Evolutionary conservation across 1,139 yeast species (phyloP), one percentile per base, ranked within the genome.

Genomic region (Petasospora rhodanensis): DNA sequence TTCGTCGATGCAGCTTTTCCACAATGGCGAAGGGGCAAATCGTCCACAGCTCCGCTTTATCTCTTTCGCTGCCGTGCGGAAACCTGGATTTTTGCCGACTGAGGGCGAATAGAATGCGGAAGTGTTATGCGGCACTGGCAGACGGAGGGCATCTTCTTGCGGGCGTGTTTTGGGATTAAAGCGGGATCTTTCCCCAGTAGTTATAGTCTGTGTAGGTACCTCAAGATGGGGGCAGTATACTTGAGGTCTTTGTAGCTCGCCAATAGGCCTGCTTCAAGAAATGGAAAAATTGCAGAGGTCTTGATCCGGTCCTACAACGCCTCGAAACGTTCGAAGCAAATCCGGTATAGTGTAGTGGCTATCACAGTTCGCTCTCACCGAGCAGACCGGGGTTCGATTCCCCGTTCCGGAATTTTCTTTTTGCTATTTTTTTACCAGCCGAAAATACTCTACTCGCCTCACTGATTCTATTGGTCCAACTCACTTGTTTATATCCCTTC

Each of bases 331-430:
- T n/a, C 5, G 11, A 12, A 14, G 3, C 16, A 22, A 32, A 23
- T 34, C 37, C 37, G 37, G 37, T 24, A 34, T 34, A 21, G 37
- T 34, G 37, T 34, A 34, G 34, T 34, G 38, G 38, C 38, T 34
- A 34, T 18, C 38, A 34, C 38, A 34, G 38, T 34, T 34, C 38
- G 38, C 38, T 34, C 38, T 34, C 38, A 34, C 38, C 38, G 38
- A 34, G 38, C 38, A 34, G 38, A 34, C 38, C 38, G 38, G 38
- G 38, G 38, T 34, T 34, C 38, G 38, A 34, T 34, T 34, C 38
- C 34, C 34, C 37, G 37, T 30, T 23, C 38, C 34, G 38, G 34
- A 34, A 34, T 10, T 20, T 27, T 20, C 21, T 17, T 30, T 30
- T 24, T 19, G 11, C 8, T 14, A 11, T 18, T 11, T 11, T 10